Conservation (phyloP, 2,329 filamentous ascomycete genomes). For the Cyphellophora attinorum region DNA sequence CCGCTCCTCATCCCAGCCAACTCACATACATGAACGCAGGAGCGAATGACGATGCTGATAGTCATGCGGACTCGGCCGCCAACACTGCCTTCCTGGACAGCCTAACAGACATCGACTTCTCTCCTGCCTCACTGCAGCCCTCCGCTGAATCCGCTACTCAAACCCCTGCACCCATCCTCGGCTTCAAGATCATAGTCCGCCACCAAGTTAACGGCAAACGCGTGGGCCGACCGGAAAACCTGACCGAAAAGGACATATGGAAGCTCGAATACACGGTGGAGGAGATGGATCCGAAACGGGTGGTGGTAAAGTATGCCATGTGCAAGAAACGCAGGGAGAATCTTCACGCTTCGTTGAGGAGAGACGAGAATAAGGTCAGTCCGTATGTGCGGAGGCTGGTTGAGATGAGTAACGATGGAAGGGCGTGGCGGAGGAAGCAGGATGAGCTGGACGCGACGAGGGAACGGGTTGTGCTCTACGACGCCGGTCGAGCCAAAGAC, state of each 20-base stretch:
- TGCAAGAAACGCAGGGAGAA: conserved; percentile 46
- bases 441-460: conserved; percentile 41
- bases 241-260: conserved; percentile 50
- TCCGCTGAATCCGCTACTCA: background rate
- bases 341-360: conserved; percentile 29
- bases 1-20: too few relatives aligned
- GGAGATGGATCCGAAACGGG: conserved; percentile 44
- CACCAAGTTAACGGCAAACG: conserved; percentile 61
- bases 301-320: conserved; percentile 44
- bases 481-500: too few relatives aligned
- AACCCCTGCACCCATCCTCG: conserved; percentile 32
- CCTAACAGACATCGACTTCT: conserved; percentile 7
- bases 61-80: conserved; percentile 11
- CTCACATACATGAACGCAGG: background rate
- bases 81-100: conserved; percentile 14
- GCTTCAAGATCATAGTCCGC: conserved; percentile 61
- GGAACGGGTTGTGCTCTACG: conserved; percentile 22
- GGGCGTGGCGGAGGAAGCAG: conserved; percentile 46
- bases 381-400: conserved; percentile 32
- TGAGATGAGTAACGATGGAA: conserved; percentile 46
- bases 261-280: conserved; percentile 66
- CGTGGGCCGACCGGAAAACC: conserved; percentile 49
- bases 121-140: background rate
- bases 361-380: conserved; percentile 27
- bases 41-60: background rate